Evolutionary conservation across 257 asterid genomes (phyloP), one percentile per base, ranked within the genome.

Genomic region (Solanum sparsipilum): DNA sequence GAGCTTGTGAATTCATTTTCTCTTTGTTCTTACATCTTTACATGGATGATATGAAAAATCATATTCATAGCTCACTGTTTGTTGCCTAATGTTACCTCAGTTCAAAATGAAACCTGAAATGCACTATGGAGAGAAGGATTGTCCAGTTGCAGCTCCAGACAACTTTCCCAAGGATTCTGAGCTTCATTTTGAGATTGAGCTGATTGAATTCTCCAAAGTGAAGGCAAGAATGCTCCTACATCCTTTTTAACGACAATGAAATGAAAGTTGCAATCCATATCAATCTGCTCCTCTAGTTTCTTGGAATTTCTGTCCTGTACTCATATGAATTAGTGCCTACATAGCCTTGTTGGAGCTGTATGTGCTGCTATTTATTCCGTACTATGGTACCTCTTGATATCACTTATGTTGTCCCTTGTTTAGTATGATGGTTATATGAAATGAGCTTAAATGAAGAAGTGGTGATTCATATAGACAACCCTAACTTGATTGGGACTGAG

Each of bases 51-150:
- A 18, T 18, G 29, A 44, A 27, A 4, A 44, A 27, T 48, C 44
- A 82, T 82, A 46, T 18, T 48, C 13, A 23, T 48, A 82, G 29
- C 70, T 82, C 21, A 82, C 70, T 82, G n/a, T 82, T 46, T 46
- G 31, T 82, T 1, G 41, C 21, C 20, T 82, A 20, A 31, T 81
- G 68, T 16, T 81, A 8, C 32, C 92, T 86, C 95, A 97, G 99
- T 96, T 96, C 93, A 97, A 94, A 93, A 91, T 97, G 93, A 96
- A 96, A 91, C 96, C 98, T 13, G 99, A 95, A 92, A 92, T 97
- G 93, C 99, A 96, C 87, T 97, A 94, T 58, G 98, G 96, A 25
- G 99, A 97, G 90, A 94, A 92, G 87, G 93, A 92, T 91, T 97
- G 99, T 90, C 99, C 98, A 9, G 91, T 95, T 89, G 86, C 95